phyloP scores from a whole-genome alignment of 192 early-diverging fungal genomes.

The Mortierella hygrophila region DNA sequence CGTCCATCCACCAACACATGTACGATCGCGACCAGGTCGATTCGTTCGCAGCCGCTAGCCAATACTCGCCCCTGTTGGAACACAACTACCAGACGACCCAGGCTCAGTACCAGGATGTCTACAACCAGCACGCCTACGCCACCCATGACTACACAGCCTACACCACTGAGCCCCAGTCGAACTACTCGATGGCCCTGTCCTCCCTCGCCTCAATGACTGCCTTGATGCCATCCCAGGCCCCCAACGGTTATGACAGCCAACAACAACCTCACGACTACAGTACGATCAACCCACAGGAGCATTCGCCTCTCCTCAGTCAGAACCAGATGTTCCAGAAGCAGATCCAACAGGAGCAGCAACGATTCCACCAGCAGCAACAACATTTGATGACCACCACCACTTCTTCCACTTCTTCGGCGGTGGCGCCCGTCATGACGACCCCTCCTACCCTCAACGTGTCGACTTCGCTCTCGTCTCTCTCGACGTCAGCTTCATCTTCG shows the following conservation, averaged over 20 bases:
- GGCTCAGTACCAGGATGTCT: constrained; percentile 24
- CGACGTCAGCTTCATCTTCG: constrained; percentile 3
- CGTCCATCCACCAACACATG: constrained; percentile 10
- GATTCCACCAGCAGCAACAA: constrained; percentile 33
- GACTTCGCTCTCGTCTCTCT: constrained; percentile 5
- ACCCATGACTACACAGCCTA: constrained; percentile 9
- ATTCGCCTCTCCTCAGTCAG: constrained; percentile 29
- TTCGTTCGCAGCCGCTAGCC: background rate
- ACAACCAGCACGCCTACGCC: background rate
- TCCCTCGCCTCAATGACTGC: constrained; percentile 14
- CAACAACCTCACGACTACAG: constrained; percentile 16
- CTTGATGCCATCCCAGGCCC: constrained; percentile 15
- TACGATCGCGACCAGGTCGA: constrained; percentile 22
- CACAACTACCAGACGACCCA: constrained; percentile 18
- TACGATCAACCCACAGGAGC: background rate
- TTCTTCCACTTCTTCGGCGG: background rate
- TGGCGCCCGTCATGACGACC: background rate
- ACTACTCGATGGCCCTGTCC: constrained; percentile 32
- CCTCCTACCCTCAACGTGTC: background rate
- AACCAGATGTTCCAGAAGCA: constrained; percentile 50
- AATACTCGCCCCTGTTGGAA: constrained; percentile 33
- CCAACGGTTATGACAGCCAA: constrained; percentile 13
- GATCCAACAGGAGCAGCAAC: constrained; percentile 43
- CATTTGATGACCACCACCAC: background rate
- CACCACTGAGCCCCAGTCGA: constrained; percentile 12